Evolutionary conservation across 2,329 filamentous ascomycete genomes (phyloP).

Genomic region (Verticillium zaregamsianum): DNA sequence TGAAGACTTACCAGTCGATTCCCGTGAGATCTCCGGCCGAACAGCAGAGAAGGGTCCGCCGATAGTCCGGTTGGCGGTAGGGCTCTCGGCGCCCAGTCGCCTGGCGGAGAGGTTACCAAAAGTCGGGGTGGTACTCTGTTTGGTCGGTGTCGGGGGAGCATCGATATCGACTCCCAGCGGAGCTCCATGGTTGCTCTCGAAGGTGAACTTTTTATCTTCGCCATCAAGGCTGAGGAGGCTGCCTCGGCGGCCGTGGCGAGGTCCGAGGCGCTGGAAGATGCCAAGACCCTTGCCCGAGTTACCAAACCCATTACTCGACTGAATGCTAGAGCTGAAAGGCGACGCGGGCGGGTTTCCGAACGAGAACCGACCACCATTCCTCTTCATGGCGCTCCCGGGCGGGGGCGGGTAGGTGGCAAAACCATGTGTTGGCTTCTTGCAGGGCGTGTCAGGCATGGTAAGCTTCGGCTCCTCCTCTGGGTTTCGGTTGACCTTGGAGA

Average conservation of each 20-base stretch:
- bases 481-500: slow-evolving; percentile 90
- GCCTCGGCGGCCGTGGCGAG: slow-evolving; percentile 44
- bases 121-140: slow-evolving; percentile 50
- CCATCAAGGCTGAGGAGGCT: slow-evolving; percentile 81
- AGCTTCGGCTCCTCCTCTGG: slow-evolving; percentile 63
- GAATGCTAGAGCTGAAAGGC: slow-evolving; percentile 63
- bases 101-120: slow-evolving; percentile 31
- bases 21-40: slow-evolving; percentile 28
- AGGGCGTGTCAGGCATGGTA: slow-evolving; percentile 89
- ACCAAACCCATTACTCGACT: slow-evolving; percentile 43
- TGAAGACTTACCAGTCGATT: slow-evolving; percentile 42
- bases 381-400: slow-evolving; percentile 57
- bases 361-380: slow-evolving; percentile 64
- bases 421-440: slow-evolving; percentile 75
- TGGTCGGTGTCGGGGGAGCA: slow-evolving; percentile 91
- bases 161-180: slow-evolving; percentile 49
- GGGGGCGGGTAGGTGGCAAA: slow-evolving; percentile 63
- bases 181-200: slow-evolving; percentile 29
- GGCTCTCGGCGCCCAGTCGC: slow-evolving; percentile 39
- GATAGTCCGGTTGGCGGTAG: slow-evolving; percentile 42
- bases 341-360: slow-evolving; percentile 73
- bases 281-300: slow-evolving; percentile 58
- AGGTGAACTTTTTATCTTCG: slow-evolving; percentile 62
- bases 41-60: slow-evolving; percentile 36
- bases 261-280: slow-evolving; percentile 58